phyloP scores from a whole-genome alignment of 2,329 filamentous ascomycete species.

The Talaromyces sp. region DNA sequence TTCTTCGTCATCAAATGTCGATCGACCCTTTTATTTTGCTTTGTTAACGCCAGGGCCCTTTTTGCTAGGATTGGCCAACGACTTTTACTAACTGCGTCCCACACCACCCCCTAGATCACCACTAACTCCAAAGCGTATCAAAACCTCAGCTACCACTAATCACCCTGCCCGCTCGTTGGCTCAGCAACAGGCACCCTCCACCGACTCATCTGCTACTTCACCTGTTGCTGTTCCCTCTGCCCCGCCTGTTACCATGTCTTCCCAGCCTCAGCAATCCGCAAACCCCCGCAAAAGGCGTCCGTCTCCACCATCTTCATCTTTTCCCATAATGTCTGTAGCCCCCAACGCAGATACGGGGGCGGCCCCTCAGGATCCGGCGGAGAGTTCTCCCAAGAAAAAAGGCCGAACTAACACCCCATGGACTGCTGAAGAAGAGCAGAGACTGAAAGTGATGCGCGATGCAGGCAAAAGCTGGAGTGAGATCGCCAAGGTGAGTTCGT shows the following conservation, averaged over 20 bases:
- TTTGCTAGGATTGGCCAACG: neutral
- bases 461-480: slow-evolving; percentile 93
- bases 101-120: slow-evolving; percentile 26
- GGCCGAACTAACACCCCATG: slow-evolving; percentile 97
- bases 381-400: slow-evolving; percentile 61
- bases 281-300: slow-evolving; percentile 43
- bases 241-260: slow-evolving; percentile 11
- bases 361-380: slow-evolving; percentile 17
- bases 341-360: slow-evolving; percentile 21
- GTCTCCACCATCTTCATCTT: slow-evolving; percentile 30
- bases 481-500: slow-evolving; percentile 77
- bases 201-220: slow-evolving; percentile 28
- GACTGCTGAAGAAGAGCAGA: slow-evolving; percentile 89
- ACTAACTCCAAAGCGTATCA: slow-evolving; percentile 38
- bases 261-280: slow-evolving; percentile 10
- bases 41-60: neutral
- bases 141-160: slow-evolving; percentile 31
- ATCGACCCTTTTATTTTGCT: neutral
- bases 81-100: slow-evolving; percentile 1
- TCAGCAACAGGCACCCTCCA: slow-evolving; percentile 34
- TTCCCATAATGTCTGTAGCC: slow-evolving; percentile 32
- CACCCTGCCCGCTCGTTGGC: slow-evolving; percentile 31
- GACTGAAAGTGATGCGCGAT: slow-evolving; percentile 91
- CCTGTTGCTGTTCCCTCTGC: slow-evolving; percentile 24
- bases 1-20: neutral